A percentile compares a stretch with the other conserved stretches of the same genome.
Conservation (phyloP, 2,329 filamentous ascomycete genomes). For the Curvularia verruculosa region DNA sequence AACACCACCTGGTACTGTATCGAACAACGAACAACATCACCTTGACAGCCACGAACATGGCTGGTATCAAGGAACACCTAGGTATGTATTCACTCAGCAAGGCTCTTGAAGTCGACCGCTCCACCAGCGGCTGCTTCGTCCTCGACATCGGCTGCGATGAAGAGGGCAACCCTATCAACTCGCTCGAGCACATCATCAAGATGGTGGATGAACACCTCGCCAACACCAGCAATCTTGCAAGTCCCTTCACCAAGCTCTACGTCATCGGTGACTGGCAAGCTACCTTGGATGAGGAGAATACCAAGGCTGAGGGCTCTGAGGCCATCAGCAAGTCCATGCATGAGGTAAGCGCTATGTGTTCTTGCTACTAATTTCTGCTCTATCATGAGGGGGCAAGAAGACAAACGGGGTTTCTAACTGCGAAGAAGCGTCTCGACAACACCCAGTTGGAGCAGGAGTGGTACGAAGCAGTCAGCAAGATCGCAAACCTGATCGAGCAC, state of each 20-base stretch:
- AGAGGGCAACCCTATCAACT: conserved; percentile 11
- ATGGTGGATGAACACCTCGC: conserved; percentile 15
- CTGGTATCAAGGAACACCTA: conserved; percentile 17
- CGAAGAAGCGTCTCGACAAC: background rate
- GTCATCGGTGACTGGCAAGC: conserved; percentile 34
- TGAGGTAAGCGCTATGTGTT: background rate
- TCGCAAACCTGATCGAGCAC: conserved; percentile 27
- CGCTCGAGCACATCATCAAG: conserved; percentile 16
- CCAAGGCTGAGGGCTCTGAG: background rate
- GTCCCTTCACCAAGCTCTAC: conserved; percentile 32
- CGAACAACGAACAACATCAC: background rate
- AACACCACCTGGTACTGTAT: background rate
- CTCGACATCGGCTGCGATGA: conserved; percentile 27
- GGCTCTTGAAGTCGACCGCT: conserved; percentile 17
- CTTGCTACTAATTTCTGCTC: background rate
- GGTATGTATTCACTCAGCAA: conserved; percentile 22
- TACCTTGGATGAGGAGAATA: background rate
- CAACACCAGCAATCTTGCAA: background rate
- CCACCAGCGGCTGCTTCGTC: conserved; percentile 17
- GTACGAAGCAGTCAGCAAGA: conserved; percentile 21
- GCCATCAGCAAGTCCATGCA: background rate
- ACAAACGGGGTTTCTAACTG: background rate
- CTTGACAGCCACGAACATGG: conserved; percentile 12
- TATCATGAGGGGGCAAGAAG: background rate
- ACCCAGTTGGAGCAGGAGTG: conserved; percentile 19